Evolutionary conservation across 441 rosid genomes (phyloP), one percentile per base, ranked within the genome.

Genomic region (Rhodomyrtus psidioides): DNA sequence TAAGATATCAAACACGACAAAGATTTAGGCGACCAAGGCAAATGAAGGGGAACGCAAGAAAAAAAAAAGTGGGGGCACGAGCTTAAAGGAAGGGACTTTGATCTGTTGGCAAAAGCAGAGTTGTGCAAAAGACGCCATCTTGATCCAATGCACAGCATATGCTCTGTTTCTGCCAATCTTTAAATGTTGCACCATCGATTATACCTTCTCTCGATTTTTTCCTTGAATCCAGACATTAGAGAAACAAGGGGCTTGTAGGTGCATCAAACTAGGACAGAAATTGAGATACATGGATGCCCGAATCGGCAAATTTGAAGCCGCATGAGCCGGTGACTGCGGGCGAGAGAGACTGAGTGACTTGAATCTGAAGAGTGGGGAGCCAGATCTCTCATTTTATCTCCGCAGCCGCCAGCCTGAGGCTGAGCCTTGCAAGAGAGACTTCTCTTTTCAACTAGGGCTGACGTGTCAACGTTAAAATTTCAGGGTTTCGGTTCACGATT

Each of bases 221-320:
- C 91, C 93, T 90, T 82, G 90, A 88, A 85, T 83, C 92, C 88
- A 85, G 75, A 54, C 86, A 89, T 84, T 82, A 12, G 85, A 84
- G 92, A 87, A 88, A 88, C 93, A 89, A 90, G 94, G 91, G 94
- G 93, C 95, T 88, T 84, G 24, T 83, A 12, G 88, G 94, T 91
- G 93, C 93, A 57, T 85, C 79, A 86, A 19, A 59, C 51, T 34
- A 65, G 15, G 26, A 65, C 49, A 19, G 12, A 34, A 34, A 34
- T 19, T 34, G 75, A 65, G 26, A 34, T 34, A 9, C 6, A 34
- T 34, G n/a, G 4, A 65, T 26, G 14, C 46, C 34, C 49, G n/a
- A 65, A 34, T 1, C 15, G n/a, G 76, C 15, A 34, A 10, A 34
- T 65, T 34, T 19, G 26, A 19, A 19, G 79, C 15, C 14, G 1